These are phyloP conservation scores for Botrytis fragariae DNA, from an alignment of 2,329 filamentous ascomycete genomes.

Conservation along the genomic window DNA sequence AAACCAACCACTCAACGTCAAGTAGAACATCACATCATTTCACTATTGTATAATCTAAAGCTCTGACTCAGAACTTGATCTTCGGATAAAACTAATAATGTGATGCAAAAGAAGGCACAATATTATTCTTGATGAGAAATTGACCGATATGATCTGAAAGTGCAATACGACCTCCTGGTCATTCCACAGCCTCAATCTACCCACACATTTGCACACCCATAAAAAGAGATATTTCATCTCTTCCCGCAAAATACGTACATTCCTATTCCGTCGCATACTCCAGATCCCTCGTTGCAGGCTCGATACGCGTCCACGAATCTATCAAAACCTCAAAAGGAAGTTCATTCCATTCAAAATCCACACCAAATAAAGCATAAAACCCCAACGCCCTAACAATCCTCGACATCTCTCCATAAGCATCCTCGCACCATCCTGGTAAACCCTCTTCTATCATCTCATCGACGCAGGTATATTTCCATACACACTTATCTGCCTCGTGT, in stretches of 20 bases:
- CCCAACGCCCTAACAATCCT: not conserved
- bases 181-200: not conserved
- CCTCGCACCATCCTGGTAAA: not conserved
- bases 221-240: not conserved
- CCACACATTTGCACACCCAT: not conserved
- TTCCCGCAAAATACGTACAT: not conserved
- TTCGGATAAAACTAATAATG: not conserved
- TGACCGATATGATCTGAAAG: not conserved
- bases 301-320: not conserved
- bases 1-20: not conserved
- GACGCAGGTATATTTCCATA: not conserved
- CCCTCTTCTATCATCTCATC: not conserved
- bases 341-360: not conserved
- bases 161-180: not conserved
- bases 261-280: not conserved
- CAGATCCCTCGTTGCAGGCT: not conserved
- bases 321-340: not conserved
- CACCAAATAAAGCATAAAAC: not conserved
- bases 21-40: too few relatives aligned
- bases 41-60: not conserved
- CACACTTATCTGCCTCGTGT: fast-evolving
- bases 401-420: not conserved
- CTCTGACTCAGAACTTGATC: fast-evolving
- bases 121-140: not conserved
- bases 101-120: not conserved